phyloP scores from a whole-genome alignment of 495 filamentous ascomycete species.

The Platismatia glauca region DNA sequence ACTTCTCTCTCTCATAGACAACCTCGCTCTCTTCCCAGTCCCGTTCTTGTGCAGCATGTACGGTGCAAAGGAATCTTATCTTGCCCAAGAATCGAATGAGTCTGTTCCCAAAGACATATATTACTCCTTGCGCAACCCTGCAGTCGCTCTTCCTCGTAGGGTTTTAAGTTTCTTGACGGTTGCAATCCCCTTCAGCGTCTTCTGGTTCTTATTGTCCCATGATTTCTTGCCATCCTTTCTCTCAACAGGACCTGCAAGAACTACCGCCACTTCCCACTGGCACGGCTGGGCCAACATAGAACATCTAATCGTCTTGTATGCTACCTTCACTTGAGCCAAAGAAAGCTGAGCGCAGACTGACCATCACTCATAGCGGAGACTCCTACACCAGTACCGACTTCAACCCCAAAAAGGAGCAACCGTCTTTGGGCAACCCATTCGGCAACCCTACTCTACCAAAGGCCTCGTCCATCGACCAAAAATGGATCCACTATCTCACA shows the following conservation, averaged over 20 bases:
- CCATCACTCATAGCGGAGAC: slow-evolving; percentile 29
- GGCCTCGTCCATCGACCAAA: slow-evolving; percentile 44
- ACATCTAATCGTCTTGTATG: slow-evolving; percentile 14
- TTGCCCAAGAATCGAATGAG: not conserved
- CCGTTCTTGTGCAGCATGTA: not conserved
- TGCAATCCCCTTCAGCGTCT: not conserved
- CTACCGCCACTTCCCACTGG: slow-evolving; percentile 2
- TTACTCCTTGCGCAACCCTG: not conserved
- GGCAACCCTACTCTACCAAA: slow-evolving; percentile 52
- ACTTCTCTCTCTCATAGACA: not conserved
- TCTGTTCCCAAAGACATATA: not conserved
- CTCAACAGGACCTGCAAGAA: not conserved
- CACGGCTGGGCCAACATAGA: slow-evolving; percentile 11
- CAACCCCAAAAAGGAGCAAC: slow-evolving; percentile 48
- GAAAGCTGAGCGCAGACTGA: not conserved
- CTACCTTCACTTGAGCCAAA: not conserved
- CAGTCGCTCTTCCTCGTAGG: not conserved
- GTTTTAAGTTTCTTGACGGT: not conserved
- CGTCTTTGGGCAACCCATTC: slow-evolving; percentile 53
- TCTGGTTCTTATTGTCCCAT: not conserved
- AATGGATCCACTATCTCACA: slow-evolving; percentile 64
- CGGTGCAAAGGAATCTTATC: not conserved
- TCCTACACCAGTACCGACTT: slow-evolving; percentile 59
- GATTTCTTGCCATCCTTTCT: not conserved
- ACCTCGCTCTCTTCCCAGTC: not conserved